Evolutionary conservation across 192 early-diverging fungal genomes (phyloP).

Genomic region (Linnemannia zychae): DNA sequence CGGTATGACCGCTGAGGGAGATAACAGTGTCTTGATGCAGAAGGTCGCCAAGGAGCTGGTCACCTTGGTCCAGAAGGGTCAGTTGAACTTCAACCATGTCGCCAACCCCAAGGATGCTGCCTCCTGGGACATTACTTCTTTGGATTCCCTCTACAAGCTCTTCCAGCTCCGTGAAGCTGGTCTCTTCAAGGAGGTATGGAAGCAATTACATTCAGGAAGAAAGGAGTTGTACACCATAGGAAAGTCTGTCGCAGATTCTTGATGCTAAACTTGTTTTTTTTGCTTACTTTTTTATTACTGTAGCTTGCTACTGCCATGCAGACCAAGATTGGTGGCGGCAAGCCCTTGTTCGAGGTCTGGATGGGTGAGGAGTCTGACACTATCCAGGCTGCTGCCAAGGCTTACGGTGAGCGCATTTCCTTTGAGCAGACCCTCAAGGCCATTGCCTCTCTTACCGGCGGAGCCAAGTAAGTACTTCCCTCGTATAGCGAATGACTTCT

Average conservation of each 20-base stretch:
- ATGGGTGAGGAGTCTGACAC: constrained; percentile 81
- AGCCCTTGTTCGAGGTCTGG: constrained; percentile 78
- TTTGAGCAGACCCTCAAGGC: constrained; percentile 69
- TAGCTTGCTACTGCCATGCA: constrained; percentile 66
- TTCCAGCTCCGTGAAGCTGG: constrained; percentile 62
- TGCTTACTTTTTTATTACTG: neutral
- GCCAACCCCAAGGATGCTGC: constrained; percentile 52
- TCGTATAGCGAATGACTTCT: neutral
- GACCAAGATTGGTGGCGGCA: constrained; percentile 63
- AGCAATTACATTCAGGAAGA: neutral
- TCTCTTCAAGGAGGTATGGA: constrained; percentile 60
- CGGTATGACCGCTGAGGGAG: constrained; percentile 86
- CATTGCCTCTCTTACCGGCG: constrained; percentile 41
- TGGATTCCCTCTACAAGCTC: constrained; percentile 62
- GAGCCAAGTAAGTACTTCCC: constrained; percentile 36
- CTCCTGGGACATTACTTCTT: constrained; percentile 63
- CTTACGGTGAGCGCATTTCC: constrained; percentile 75
- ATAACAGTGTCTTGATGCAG: constrained; percentile 82
- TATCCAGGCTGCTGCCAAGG: constrained; percentile 74
- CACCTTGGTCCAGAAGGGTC: constrained; percentile 62
- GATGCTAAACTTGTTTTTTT: neutral
- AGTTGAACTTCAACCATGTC: constrained; percentile 41
- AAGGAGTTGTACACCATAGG: neutral
- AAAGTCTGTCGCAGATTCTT: neutral
- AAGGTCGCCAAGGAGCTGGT: constrained; percentile 85